These are phyloP conservation scores for Diophrys sp. DNA, from an alignment of 73 alveolate species.

Conservation along the genomic window DNA sequence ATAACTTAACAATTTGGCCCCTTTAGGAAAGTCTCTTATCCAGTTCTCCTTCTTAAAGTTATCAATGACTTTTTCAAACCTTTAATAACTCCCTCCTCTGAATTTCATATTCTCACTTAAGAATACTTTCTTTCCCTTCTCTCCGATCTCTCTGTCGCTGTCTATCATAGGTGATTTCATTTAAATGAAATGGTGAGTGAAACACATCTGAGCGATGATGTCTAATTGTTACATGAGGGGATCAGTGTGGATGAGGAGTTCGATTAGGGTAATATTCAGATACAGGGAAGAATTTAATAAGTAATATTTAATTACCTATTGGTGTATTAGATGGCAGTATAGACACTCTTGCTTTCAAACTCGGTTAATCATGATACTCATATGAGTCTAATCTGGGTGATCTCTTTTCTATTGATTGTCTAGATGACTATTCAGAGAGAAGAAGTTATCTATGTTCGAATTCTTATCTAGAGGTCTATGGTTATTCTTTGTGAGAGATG, in stretches of 20 bases:
- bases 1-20: slow-evolving; percentile 44
- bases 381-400: no score
- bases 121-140: neutral
- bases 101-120: neutral
- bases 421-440: no score
- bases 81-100: neutral
- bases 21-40: slow-evolving; percentile 42
- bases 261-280: slow-evolving; percentile 6
- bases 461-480: no score
- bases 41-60: slow-evolving; percentile 12
- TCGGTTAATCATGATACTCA: no score
- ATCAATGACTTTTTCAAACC: slow-evolving; percentile 2
- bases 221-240: slow-evolving; percentile 11
- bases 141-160: neutral
- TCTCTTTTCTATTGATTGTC: no score
- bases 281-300: no score
- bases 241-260: slow-evolving; percentile 2
- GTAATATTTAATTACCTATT: no score
- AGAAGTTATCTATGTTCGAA: no score
- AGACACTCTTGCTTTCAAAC: no score
- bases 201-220: slow-evolving; percentile 9
- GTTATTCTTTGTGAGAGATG: no score
- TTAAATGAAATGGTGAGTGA: neutral
- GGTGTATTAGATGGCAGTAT: no score
- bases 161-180: neutral